Base-by-base conservation (phyloP, 768 basidiomycete species). In the Fomitopsis pulvina region DNA sequence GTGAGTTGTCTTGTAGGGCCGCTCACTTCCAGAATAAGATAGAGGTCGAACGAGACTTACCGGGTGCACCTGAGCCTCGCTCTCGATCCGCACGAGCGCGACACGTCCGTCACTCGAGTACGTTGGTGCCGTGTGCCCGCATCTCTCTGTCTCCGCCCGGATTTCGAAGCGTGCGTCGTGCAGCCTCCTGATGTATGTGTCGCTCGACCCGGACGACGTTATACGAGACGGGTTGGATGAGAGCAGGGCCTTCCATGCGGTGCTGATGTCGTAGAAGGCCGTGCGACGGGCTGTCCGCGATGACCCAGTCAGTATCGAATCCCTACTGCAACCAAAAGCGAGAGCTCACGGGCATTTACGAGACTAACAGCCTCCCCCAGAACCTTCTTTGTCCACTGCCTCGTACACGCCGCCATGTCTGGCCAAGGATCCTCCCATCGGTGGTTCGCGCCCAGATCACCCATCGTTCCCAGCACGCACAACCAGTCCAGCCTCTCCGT, bases 101-200 rank as follows among this genome's bases (percentile, higher is more conserved):
- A 75, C 65, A 39, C 64, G 58, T 1, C 73, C 75, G 57, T 77
- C 75, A 18, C 66, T 64, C 8, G 70, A 69, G 56, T 75, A 77
- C 28, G 60, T 62, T 0, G 75, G 75, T 4, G 73, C 66, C 50
- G 58, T 51, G 30, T 59, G 64, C 18, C 58, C 58, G 32, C 61
- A 63, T 9, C 62, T 52, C 40, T 68, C 66, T 2, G 70, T 67
- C 55, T 74, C 74, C n/a, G 58, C 54, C 22, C 63, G 63, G 12
- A 73, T 68, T 32, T 68, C 66, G 4, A 64, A 56, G 21, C 70
- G 64, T 3, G 71, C 72, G 1, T 39, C 66, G 56, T 57, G 67
- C 58, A 54, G 70, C 40, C 55, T 60, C 59, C 12, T 58, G 55
- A 54, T 66, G 60, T 25, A 47, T 18, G 34, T 39, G 2, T 46